Conservation (phyloP, 192 early-diverging fungal genomes). For the Lobosporangium transversale region DNA sequence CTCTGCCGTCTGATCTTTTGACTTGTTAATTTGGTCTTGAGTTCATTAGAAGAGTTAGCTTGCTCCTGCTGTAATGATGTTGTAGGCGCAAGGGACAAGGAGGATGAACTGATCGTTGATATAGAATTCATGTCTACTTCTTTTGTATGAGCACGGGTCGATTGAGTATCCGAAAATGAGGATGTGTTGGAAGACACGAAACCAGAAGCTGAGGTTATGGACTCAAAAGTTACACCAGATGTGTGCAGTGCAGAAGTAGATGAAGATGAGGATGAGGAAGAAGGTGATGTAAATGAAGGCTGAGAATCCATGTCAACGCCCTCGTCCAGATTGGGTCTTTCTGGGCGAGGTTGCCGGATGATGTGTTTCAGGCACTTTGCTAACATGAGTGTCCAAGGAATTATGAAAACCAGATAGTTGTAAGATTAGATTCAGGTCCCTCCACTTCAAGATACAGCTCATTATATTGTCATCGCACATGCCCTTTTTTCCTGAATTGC, state of each 20-base stretch:
- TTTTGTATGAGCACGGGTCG: conserved; percentile 6
- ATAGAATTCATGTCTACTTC: conserved; percentile 6
- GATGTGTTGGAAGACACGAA: not conserved
- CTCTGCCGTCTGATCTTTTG: conserved; percentile 38
- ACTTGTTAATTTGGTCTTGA: conserved; percentile 12
- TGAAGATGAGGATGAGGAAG: not conserved
- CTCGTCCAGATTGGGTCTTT: not conserved
- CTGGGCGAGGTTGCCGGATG: conserved; percentile 53
- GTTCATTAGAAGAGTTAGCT: conserved; percentile 24
- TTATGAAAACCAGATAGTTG: too few relatives aligned
- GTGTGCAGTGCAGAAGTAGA: not conserved
- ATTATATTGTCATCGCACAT: conserved; percentile 4
- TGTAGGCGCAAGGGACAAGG: conserved; percentile 30
- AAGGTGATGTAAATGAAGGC: not conserved
- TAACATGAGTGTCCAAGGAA: too few relatives aligned
- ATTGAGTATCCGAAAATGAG: not conserved
- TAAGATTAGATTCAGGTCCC: too few relatives aligned
- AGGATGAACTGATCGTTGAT: conserved; percentile 14
- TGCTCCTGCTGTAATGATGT: conserved; percentile 43
- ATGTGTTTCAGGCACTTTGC: conserved; percentile 55
- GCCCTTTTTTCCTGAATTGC: not conserved
- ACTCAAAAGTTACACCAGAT: not conserved
- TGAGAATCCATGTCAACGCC: conserved; percentile 2
- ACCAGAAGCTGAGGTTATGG: not conserved
- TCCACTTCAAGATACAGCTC: too few relatives aligned